Percentiles rank a stretch among this genome's conserved stretches.
phyloP scores from a whole-genome alignment of 2,329 filamentous ascomycete genomes.

The Madurella fahalii region DNA sequence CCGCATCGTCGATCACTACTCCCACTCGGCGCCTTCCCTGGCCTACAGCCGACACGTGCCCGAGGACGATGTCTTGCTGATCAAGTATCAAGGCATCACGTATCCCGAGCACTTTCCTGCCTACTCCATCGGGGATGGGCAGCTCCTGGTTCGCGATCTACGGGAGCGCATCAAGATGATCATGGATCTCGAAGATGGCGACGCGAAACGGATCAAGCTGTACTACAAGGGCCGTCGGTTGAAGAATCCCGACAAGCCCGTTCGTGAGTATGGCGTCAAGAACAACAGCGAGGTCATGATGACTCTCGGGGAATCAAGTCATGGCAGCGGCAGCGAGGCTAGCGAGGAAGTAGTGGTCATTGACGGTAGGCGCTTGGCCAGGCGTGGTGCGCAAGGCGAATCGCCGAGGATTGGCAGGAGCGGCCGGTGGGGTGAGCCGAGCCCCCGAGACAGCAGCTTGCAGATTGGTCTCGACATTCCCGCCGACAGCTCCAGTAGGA shows the following conservation, averaged over 20 bases:
- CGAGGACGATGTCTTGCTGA: slow-evolving; percentile 62
- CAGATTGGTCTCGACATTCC: slow-evolving; percentile 38
- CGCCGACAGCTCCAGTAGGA: slow-evolving; percentile 32
- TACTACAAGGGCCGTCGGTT: slow-evolving; percentile 70
- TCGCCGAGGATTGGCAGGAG: slow-evolving; percentile 9
- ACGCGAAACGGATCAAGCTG: slow-evolving; percentile 56
- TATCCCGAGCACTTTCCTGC: slow-evolving; percentile 71
- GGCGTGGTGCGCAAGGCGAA: slow-evolving; percentile 19
- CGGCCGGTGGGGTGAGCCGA: slow-evolving; percentile 25
- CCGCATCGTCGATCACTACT: slow-evolving; percentile 16
- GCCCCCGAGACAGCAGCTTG: slow-evolving; percentile 42
- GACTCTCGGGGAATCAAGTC: slow-evolving; percentile 43
- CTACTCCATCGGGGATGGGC: slow-evolving; percentile 70
- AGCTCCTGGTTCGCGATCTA: slow-evolving; percentile 63
- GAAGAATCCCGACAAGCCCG: slow-evolving; percentile 56
- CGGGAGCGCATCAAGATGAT: slow-evolving; percentile 63
- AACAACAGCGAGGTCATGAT: slow-evolving; percentile 59
- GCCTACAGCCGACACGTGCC: slow-evolving; percentile 23
- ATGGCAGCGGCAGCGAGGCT: slow-evolving; percentile 33
- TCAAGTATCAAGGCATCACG: slow-evolving; percentile 63
- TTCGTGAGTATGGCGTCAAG: slow-evolving; percentile 58
- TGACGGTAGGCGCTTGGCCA: slow-evolving; percentile 38
- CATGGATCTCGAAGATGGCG: slow-evolving; percentile 56
- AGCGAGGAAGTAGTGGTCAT: slow-evolving; percentile 42
- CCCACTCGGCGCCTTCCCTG: slow-evolving; percentile 29